Conservation (phyloP, 1,284 basidiomycete species). For the Ganoderma resinaceum region DNA sequence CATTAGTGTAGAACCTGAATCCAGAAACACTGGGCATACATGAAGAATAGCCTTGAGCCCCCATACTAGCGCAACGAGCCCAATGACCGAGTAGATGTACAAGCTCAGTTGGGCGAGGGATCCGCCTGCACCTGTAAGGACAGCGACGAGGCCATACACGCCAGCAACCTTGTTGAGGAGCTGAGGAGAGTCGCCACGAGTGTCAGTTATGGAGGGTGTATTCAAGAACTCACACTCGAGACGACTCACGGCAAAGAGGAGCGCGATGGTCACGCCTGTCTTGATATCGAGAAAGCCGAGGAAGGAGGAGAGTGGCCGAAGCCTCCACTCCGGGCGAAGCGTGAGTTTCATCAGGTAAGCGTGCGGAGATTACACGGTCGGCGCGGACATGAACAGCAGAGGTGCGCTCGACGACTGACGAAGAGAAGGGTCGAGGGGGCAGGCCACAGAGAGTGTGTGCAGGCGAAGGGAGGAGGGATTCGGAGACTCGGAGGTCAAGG, state of each 20-base stretch:
- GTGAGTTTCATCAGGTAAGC: slow-evolving; percentile 70
- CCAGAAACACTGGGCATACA: slow-evolving; percentile 51
- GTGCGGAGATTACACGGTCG: slow-evolving; percentile 11
- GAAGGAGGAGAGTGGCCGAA: slow-evolving; percentile 83
- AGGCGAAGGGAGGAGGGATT: slow-evolving; percentile 16
- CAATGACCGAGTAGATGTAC: slow-evolving; percentile 92
- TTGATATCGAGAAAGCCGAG: slow-evolving; percentile 88
- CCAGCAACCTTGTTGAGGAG: slow-evolving; percentile 98
- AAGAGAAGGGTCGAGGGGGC: slow-evolving; percentile 7
- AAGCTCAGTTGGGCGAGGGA: slow-evolving; percentile 90
- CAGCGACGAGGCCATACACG: slow-evolving; percentile 93
- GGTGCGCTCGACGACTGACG: slow-evolving; percentile 9
- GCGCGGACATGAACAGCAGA: slow-evolving; percentile 30
- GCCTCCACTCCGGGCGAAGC: slow-evolving; percentile 79
- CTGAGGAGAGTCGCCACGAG: slow-evolving; percentile 46
- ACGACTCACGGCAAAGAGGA: slow-evolving; percentile 79
- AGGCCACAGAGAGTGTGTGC: slow-evolving; percentile 10
- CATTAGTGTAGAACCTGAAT: neutral
- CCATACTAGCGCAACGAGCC: slow-evolving; percentile 86
- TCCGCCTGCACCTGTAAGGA: slow-evolving; percentile 86
- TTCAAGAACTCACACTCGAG: slow-evolving; percentile 23
- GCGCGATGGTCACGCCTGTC: slow-evolving; percentile 84
- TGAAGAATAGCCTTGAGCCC: slow-evolving; percentile 86
- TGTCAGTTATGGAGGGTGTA: slow-evolving; percentile 19
- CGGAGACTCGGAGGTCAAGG: slow-evolving; percentile 13